Conservation (phyloP, 2,329 filamentous ascomycete species). For the Ascochyta viciae-villosae region DNA sequence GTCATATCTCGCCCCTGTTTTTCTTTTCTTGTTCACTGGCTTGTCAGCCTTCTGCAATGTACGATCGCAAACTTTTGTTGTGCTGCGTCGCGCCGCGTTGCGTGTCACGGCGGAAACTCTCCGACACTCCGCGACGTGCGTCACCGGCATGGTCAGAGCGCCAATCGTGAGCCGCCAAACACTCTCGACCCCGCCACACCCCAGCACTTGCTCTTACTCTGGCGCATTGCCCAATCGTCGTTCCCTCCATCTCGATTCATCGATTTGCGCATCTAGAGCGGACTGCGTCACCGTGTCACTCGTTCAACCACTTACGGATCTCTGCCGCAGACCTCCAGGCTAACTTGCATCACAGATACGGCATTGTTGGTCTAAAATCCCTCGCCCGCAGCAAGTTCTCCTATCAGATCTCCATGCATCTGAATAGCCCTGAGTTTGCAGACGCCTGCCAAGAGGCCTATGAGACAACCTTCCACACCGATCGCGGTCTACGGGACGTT, state of each 20-base stretch:
- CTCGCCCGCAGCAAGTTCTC: slow-evolving; percentile 57
- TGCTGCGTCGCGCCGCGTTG: slow-evolving; percentile 25
- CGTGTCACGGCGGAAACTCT: slow-evolving; percentile 30
- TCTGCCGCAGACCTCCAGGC: slow-evolving; percentile 14
- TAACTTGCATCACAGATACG: slow-evolving; percentile 50
- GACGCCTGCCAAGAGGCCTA: slow-evolving; percentile 59
- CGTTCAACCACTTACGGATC: slow-evolving; percentile 15
- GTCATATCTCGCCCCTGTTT: slow-evolving; percentile 18
- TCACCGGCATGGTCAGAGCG: slow-evolving; percentile 27
- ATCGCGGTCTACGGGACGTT: slow-evolving; percentile 57
- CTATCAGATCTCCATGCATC: slow-evolving; percentile 53
- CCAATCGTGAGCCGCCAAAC: slow-evolving; percentile 26
- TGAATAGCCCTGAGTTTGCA: slow-evolving; percentile 54
- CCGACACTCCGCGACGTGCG: slow-evolving; percentile 42
- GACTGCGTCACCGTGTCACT: slow-evolving; percentile 31
- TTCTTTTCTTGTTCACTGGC: slow-evolving; percentile 23
- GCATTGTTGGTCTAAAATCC: slow-evolving; percentile 55
- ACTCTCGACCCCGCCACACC: slow-evolving; percentile 4
- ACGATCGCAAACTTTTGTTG: slow-evolving; percentile 10
- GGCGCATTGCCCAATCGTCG: slow-evolving; percentile 26
- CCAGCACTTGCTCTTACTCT: slow-evolving; percentile 5
- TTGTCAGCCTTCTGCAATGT: slow-evolving; percentile 19
- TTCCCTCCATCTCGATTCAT: slow-evolving; percentile 8
- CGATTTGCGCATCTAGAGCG: slow-evolving; percentile 19
- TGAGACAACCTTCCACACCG: slow-evolving; percentile 57